phyloP scores from a whole-genome alignment of 495 filamentous ascomycete genomes.

The Aspergillus hancockii region DNA sequence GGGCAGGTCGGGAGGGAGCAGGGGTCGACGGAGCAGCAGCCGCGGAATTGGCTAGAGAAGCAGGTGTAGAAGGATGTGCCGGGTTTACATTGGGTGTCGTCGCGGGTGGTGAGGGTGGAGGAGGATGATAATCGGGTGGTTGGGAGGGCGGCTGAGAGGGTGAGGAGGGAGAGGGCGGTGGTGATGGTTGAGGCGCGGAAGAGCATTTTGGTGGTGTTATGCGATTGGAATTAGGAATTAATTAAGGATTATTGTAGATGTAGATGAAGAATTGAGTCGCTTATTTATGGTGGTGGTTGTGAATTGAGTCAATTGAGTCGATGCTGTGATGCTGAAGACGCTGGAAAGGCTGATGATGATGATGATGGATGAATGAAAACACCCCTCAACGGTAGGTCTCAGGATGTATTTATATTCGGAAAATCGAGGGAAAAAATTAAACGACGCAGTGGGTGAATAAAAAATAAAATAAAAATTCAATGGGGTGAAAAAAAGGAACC shows the following conservation, averaged over 20 bases:
- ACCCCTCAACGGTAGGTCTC: too few species aligned
- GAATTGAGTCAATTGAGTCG: too few species aligned
- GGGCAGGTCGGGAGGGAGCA: conserved; percentile 4
- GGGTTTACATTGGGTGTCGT: conserved; percentile 4
- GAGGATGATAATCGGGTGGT: not conserved
- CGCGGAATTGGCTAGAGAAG: conserved; percentile 8
- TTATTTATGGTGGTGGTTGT: too few species aligned
- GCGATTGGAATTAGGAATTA: not conserved
- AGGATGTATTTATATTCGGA: not conserved
- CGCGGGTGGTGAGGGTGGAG: conserved; percentile 5
- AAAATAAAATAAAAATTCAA: not conserved
- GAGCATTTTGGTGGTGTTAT: not conserved
- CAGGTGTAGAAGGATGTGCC: conserved; percentile 9
- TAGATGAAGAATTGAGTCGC: not conserved
- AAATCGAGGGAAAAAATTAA: not conserved
- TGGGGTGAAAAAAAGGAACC: not conserved
- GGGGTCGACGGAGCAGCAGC: conserved; percentile 15
- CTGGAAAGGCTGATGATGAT: too few species aligned
- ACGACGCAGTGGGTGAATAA: not conserved
- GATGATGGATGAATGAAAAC: too few species aligned
- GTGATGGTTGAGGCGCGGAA: not conserved
- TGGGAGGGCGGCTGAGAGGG: conserved; percentile 7
- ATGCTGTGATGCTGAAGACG: too few species aligned
- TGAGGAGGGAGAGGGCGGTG: not conserved
- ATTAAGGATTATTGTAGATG: not conserved